Evolutionary conservation across 352 stramenopile genomes (phyloP), one percentile per base, ranked within the genome.

Genomic region (Phytopythium kandeliae): DNA sequence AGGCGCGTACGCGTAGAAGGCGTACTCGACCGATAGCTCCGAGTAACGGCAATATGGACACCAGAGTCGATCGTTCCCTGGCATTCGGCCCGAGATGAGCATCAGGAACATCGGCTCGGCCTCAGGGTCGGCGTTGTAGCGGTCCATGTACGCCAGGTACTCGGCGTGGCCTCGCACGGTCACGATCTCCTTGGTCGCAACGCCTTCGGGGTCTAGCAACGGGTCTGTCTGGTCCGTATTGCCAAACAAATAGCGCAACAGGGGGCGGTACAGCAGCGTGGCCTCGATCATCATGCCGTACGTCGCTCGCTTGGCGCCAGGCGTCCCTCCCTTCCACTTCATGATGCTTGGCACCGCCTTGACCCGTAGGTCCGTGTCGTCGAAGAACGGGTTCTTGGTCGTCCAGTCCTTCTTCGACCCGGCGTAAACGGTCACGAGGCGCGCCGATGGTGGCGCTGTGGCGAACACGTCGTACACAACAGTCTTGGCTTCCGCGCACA

Each of bases 21-120:
- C 84, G 57, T 90, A 81, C 40, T 81, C 75, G 42, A 90, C 65
- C 0, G 78, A 75, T 6, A 86, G 51, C 30, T 90, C 69, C 16
- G 78, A 75, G 37, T 75, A 74, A 33, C 86, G 78, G 48, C 78
- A 92, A 55, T 85, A 90, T 34, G 72, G 78, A 60, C 81, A 92
- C 81, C 81, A 92, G 5, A 74, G 65, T 1, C 81, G 78, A n/a
- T 81, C 68, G 42, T 89, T 92, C 48, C 73, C 71, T 40, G 54
- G 44, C 31, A 88, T 54, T 16, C 69, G 57, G 10, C 76, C 81
- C 30, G 81, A 85, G 17, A 89, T 48, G 38, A 92, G 76, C 42
- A 78, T 85, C 36, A 89, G 63, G 49, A 81, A 92, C 51, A 89
- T 63, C 19, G 72, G 72, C 67, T 79, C 44, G 49, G 55, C 58